These are phyloP conservation scores for Linnemannia elongata DNA, from an alignment of 192 early-diverging fungal genomes.

Conservation along the genomic window DNA sequence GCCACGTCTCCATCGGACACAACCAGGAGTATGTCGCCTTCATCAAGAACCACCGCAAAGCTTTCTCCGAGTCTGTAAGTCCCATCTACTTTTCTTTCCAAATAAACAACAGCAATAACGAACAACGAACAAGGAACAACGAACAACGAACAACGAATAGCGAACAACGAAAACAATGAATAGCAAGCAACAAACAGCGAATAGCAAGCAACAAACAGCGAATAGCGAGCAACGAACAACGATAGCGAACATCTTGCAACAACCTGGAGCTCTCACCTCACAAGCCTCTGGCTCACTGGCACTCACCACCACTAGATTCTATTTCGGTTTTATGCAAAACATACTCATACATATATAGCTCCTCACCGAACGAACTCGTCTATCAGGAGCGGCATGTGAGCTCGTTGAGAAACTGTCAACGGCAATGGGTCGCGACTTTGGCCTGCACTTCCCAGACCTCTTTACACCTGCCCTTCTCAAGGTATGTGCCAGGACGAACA, in stretches of 20 bases:
- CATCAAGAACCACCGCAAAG: conserved; percentile 52
- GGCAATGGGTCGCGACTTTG: conserved; percentile 72
- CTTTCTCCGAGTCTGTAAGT: conserved; percentile 41
- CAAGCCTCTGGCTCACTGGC: not conserved
- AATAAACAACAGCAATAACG: not conserved
- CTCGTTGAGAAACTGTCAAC: conserved; percentile 76
- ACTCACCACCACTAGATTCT: conserved; percentile 11
- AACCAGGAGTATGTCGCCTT: conserved; percentile 45
- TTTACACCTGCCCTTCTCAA: conserved; percentile 73
- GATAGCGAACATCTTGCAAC: not conserved
- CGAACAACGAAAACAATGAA: too few relatives aligned
- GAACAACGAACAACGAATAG: too few relatives aligned
- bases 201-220: not conserved
- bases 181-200: too few relatives aligned
- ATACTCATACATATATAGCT: conserved; percentile 62
- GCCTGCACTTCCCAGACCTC: conserved; percentile 67
- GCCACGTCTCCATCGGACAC: conserved; percentile 35
- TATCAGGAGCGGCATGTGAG: conserved; percentile 76
- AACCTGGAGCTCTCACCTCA: not conserved
- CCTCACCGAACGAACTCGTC: conserved; percentile 78
- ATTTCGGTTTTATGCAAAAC: conserved; percentile 13
- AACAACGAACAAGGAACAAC: too few relatives aligned
- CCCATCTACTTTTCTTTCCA: not conserved
- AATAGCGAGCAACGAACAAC: not conserved
- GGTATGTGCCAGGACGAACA: conserved; percentile 81